Conservation (phyloP, 495 filamentous ascomycete genomes). For the Aspergillus biplanus region DNA sequence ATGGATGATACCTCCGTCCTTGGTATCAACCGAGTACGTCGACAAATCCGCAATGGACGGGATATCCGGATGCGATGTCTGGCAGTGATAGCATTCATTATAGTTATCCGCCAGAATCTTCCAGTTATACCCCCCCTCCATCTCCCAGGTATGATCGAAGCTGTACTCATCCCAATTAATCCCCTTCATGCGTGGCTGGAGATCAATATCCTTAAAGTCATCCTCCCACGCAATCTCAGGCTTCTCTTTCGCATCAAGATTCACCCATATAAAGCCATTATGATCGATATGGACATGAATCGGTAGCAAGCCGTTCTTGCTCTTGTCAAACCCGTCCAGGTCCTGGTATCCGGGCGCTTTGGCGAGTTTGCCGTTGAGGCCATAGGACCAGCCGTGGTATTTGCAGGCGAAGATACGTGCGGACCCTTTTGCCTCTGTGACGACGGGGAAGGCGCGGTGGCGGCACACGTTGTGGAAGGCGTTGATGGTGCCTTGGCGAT, state of each 20-base stretch:
- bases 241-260: conserved; percentile 46
- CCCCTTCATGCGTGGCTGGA: conserved; percentile 36
- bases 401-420: conserved; percentile 57
- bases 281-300: conserved; percentile 52
- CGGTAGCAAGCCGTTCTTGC: conserved; percentile 49
- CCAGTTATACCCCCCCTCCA: conserved; percentile 54
- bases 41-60: conserved; percentile 45
- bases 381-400: conserved; percentile 66
- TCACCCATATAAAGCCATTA: conserved; percentile 56
- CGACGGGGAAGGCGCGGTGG: conserved; percentile 60
- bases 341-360: conserved; percentile 61
- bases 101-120: conserved; percentile 55
- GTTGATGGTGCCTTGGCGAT: conserved; percentile 53
- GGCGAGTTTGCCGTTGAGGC: conserved; percentile 58
- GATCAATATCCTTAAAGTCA: conserved; percentile 43
- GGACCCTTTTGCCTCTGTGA: conserved; percentile 51
- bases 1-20: conserved; percentile 45
- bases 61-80: conserved; percentile 51
- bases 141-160: conserved; percentile 53
- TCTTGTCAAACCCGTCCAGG: conserved; percentile 59
- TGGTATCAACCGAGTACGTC: conserved; percentile 46
- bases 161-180: conserved; percentile 50
- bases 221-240: conserved; percentile 49
- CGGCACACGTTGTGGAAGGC: conserved; percentile 65
- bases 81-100: conserved; percentile 59